These are phyloP conservation scores for Stagonosporopsis chrysanthemi DNA, from an alignment of 2,329 filamentous ascomycete genomes.

Conservation along the genomic window DNA sequence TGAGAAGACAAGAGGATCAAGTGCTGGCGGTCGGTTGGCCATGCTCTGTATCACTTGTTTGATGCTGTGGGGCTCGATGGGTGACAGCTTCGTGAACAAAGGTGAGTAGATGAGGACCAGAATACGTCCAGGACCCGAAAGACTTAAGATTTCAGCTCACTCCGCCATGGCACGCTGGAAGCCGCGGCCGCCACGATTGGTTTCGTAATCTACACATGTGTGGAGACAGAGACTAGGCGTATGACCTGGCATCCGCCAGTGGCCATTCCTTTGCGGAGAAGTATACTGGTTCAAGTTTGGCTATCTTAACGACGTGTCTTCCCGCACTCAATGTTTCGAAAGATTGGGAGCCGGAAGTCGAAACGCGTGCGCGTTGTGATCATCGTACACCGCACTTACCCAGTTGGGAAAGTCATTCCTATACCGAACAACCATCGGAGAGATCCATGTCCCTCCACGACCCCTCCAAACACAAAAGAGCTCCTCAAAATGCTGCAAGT, in stretches of 20 bases:
- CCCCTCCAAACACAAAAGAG: conserved; percentile 12
- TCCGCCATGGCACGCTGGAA: not conserved
- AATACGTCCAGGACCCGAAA: not conserved
- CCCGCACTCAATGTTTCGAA: not conserved
- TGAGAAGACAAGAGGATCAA: conserved; percentile 30
- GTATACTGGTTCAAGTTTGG: conserved; percentile 13
- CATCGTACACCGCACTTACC: conserved; percentile 11
- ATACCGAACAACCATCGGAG: conserved; percentile 5
- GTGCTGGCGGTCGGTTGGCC: conserved; percentile 29
- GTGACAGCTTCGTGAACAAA: not conserved
- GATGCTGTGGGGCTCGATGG: too few relatives aligned
- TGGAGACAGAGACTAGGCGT: not conserved
- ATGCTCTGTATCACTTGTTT: conserved; percentile 2
- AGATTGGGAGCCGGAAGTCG: not conserved
- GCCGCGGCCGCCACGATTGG: not conserved
- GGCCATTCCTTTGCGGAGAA: conserved; percentile 6
- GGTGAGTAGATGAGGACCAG: not conserved
- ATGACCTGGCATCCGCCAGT: not conserved
- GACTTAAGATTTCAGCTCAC: not conserved
- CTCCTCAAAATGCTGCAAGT: not conserved
- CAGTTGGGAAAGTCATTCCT: conserved; percentile 14
- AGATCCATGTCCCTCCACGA: not conserved
- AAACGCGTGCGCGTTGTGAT: not conserved
- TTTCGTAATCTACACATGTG: conserved; percentile 1
- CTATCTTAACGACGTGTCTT: not conserved